phyloP scores from a whole-genome alignment of 148 eudicot genomes.

The Cornus florida region DNA sequence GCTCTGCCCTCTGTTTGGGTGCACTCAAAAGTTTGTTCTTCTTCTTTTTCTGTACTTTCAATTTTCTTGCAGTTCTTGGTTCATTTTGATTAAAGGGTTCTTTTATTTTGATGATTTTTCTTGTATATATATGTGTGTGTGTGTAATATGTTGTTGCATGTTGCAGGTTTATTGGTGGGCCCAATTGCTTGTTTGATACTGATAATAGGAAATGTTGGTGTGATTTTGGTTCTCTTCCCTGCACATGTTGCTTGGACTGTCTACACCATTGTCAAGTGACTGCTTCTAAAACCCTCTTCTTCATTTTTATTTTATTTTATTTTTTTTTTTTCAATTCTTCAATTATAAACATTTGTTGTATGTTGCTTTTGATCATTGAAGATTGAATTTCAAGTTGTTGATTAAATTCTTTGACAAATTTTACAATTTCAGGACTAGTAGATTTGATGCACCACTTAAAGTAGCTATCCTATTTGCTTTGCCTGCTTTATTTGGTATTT shows the following conservation, averaged over 20 bases:
- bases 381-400: constrained; percentile 19
- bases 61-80: neutral
- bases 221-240: constrained; percentile 79
- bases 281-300: neutral
- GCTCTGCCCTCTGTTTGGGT: constrained; percentile 74
- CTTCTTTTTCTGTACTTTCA: neutral
- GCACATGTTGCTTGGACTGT: constrained; percentile 82
- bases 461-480: constrained; percentile 70
- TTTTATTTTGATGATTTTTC: neutral
- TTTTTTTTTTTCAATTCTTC: neutral
- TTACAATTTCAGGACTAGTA: constrained; percentile 48
- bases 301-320: neutral
- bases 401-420: neutral
- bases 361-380: neutral
- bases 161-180: constrained; percentile 83
- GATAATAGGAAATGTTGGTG: constrained; percentile 75
- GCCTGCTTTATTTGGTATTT: constrained; percentile 77
- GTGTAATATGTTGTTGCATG: neutral
- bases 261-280: constrained; percentile 81
- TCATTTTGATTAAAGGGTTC: neutral
- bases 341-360: neutral
- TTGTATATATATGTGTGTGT: neutral
- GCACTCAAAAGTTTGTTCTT: constrained; percentile 66
- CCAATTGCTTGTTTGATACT: constrained; percentile 78
- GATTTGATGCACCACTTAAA: constrained; percentile 76